Percentiles rank a stretch among this genome's conserved stretches.
These are phyloP conservation scores for Butyriboletus loyo DNA, from an alignment of 768 basidiomycete species.

Conservation along the genomic window DNA sequence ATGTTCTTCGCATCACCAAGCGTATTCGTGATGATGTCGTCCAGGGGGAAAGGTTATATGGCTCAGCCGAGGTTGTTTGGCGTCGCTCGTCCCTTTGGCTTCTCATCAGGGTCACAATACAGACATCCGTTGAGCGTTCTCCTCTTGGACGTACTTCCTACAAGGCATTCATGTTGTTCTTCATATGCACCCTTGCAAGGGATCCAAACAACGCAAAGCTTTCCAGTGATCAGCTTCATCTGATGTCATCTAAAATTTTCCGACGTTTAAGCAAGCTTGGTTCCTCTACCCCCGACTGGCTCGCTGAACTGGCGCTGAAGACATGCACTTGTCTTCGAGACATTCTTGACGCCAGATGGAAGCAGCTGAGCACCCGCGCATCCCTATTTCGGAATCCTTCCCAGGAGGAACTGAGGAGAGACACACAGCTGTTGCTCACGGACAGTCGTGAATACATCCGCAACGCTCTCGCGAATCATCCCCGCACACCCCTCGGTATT, in stretches of 20 bases:
- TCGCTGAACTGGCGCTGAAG: slow-evolving; percentile 38
- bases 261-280: slow-evolving; percentile 18
- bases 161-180: slow-evolving; percentile 46
- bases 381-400: slow-evolving; percentile 18
- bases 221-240: slow-evolving; percentile 22
- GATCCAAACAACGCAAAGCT: slow-evolving; percentile 10
- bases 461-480: slow-evolving; percentile 5
- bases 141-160: slow-evolving; percentile 28
- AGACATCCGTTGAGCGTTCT: slow-evolving; percentile 17
- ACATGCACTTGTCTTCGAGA: slow-evolving; percentile 20
- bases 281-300: slow-evolving; percentile 15
- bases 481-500: accelerated
- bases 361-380: slow-evolving; percentile 20
- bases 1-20: slow-evolving; percentile 22
- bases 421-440: slow-evolving; percentile 34
- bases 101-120: slow-evolving; percentile 28
- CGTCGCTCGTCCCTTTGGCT: slow-evolving; percentile 35
- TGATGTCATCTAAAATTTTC: slow-evolving; percentile 20
- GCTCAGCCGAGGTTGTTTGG: no score
- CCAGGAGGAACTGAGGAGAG: slow-evolving; percentile 7
- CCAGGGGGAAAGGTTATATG: no score
- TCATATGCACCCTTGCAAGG: slow-evolving; percentile 29
- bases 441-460: slow-evolving; percentile 29
- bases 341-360: slow-evolving; percentile 34
- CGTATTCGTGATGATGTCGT: slow-evolving; percentile 23